phyloP scores from a whole-genome alignment of 2,329 filamentous ascomycete species.

The Orbilia oligospora region DNA sequence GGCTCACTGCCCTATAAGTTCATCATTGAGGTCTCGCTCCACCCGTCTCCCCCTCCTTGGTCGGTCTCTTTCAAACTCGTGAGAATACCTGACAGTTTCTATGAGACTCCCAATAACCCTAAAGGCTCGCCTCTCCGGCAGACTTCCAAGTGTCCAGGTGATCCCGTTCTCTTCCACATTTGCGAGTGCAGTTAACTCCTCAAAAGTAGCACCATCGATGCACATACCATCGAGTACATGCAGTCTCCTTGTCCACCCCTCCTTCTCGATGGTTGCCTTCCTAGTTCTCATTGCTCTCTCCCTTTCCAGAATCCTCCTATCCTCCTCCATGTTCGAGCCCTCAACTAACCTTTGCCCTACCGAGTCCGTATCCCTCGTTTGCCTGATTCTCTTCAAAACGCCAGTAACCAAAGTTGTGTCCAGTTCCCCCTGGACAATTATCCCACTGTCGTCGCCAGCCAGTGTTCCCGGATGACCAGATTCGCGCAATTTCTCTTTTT shows the following conservation, averaged over 20 bases:
- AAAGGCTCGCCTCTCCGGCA: constrained; percentile 19
- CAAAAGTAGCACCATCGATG: constrained; percentile 61
- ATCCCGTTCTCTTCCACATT: constrained; percentile 61
- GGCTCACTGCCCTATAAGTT: constrained; percentile 27
- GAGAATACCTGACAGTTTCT: constrained; percentile 18
- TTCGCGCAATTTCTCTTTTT: constrained; percentile 61
- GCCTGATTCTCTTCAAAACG: constrained; percentile 59
- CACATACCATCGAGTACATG: constrained; percentile 61
- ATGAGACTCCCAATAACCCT: constrained; percentile 39
- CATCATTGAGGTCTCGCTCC: constrained; percentile 52
- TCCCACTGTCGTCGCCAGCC: constrained; percentile 47
- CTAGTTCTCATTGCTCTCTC: constrained; percentile 61
- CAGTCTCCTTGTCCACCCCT: constrained; percentile 61
- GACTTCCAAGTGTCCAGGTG: constrained; percentile 55
- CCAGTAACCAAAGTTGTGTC: constrained; percentile 60
- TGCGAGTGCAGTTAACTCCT: constrained; percentile 62
- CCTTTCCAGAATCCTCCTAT: constrained; percentile 62
- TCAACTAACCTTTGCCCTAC: constrained; percentile 31
- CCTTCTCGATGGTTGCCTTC: constrained; percentile 58
- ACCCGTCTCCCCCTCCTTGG: background rate
- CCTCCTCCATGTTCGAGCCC: constrained; percentile 60
- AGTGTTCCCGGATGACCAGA: constrained; percentile 61
- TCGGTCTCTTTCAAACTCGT: constrained; percentile 33
- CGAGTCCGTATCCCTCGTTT: constrained; percentile 41
- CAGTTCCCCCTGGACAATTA: constrained; percentile 50